Evolutionary conservation across 2,329 filamentous ascomycete species (phyloP), one percentile per base, ranked within the genome.

Genomic region (Fusarium sp.): DNA sequence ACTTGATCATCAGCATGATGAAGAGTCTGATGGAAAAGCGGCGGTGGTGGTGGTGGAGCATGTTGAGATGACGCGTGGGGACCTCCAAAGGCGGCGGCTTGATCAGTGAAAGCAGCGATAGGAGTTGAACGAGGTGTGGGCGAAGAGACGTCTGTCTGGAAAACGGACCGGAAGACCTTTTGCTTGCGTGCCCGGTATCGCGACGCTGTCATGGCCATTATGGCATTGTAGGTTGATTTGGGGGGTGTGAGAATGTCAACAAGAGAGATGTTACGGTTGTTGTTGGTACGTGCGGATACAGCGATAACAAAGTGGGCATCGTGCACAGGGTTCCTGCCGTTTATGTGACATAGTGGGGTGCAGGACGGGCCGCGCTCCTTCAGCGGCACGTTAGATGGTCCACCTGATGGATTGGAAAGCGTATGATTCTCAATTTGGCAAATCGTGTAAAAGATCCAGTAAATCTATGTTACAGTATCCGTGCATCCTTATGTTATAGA

Each of bases 161-260:
- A 89, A 72, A 89, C 86, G 26, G 87, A 88, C 65, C 81, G 82
- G 70, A 89, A 84, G 43, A 87, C 79, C 66, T 81, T 83, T 58
- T 84, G 82, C 71, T 81, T 85, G 63, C 83, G 84, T 54, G 80
- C 77, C 68, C 79, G 81, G 77, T 85, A 83, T 66, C 78, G 80
- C 54, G 85, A 82, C 54, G 80, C 79, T 61, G 80, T 74, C 78
- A 82, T 56, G 55, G 63, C 48, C 62, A 62, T 64, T 66, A 54
- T 71, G 26, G 65, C 65, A 74, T 74, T 57, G 48, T 45, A 43
- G 55, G 40, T 58, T 67, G 63, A 34, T 49, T 45, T 61, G 53
- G 57, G 57, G 64, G 68, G 59, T 51, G 68, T 71, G 59, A 65
- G 59, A 68, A 71, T 65, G 67, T 61, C 51, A 53, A 68, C 33